phyloP scores from a whole-genome alignment of 495 filamentous ascomycete genomes.

The Podospora comata region DNA sequence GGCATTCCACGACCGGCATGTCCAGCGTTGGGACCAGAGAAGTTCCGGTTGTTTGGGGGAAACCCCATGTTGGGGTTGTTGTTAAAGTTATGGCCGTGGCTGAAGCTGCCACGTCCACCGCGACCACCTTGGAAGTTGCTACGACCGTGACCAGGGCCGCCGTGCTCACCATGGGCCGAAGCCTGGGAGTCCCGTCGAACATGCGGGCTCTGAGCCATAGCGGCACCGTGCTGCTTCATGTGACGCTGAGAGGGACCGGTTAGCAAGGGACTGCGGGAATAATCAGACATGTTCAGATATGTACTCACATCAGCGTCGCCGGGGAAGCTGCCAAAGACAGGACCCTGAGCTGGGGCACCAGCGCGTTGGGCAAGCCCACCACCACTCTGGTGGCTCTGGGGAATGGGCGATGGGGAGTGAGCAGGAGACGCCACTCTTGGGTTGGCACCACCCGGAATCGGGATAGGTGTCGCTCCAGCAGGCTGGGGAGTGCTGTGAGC shows the following conservation, averaged over 20 bases:
- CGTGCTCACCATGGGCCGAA: conserved; percentile 70
- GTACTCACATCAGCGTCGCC: conserved; percentile 69
- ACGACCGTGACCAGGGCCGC: conserved; percentile 51
- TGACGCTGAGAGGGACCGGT: conserved; percentile 47
- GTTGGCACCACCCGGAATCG: conserved; percentile 58
- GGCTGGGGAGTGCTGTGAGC: conserved; percentile 57
- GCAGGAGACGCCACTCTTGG: conserved; percentile 67
- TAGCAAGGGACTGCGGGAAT: conserved; percentile 7
- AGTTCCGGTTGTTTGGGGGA: conserved; percentile 56
- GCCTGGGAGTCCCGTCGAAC: conserved; percentile 78
- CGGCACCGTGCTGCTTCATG: conserved; percentile 57
- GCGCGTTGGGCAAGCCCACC: conserved; percentile 80
- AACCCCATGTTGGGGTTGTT: conserved; percentile 64
- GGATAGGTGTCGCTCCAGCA: conserved; percentile 57
- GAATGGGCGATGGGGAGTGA: conserved; percentile 84
- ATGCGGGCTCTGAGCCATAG: conserved; percentile 67
- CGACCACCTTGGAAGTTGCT: conserved; percentile 49
- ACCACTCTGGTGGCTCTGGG: conserved; percentile 75
- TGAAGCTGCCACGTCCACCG: conserved; percentile 55
- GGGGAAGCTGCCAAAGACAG: conserved; percentile 79
- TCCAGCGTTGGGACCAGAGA: conserved; percentile 56
- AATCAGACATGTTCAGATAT: background rate
- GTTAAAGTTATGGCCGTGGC: conserved; percentile 26
- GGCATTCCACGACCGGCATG: conserved; percentile 60
- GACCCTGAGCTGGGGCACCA: conserved; percentile 56